A percentile compares a stretch with the other conserved stretches of the same genome.
Conservation (phyloP, 148 eudicot species). For the Nepenthes mirabilis region DNA sequence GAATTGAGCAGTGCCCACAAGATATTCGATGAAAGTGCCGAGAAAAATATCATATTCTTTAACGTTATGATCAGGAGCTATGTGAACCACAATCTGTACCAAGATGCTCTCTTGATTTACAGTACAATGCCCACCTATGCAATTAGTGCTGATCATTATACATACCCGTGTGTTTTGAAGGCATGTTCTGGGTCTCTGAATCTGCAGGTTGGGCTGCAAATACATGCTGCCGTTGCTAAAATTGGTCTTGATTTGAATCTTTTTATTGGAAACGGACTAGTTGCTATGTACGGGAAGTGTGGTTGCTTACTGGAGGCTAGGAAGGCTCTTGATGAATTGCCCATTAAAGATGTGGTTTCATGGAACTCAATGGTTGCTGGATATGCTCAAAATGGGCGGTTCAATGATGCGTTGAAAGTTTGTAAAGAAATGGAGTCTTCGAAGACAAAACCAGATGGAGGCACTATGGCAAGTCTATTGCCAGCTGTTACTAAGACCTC, state of each 20-base stretch:
- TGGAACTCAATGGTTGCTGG: constrained; percentile 79
- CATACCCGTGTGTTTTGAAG: constrained; percentile 65
- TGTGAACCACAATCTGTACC: constrained; percentile 34
- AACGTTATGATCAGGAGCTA: constrained; percentile 90
- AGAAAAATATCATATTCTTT: constrained; percentile 36
- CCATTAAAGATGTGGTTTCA: constrained; percentile 47
- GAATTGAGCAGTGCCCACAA: constrained; percentile 37
- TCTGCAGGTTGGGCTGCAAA: constrained; percentile 45
- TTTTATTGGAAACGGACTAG: constrained; percentile 54
- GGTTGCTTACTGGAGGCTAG: constrained; percentile 39
- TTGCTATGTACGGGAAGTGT: constrained; percentile 79
- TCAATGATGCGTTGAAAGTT: constrained; percentile 57
- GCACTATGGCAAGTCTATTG: constrained; percentile 65
- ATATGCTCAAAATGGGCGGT: constrained; percentile 42
- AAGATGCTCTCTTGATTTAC: constrained; percentile 40
- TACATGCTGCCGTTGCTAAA: constrained; percentile 39
- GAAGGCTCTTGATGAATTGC: constrained; percentile 48
- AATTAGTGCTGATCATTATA: constrained; percentile 59
- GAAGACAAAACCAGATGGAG: constrained; percentile 41
- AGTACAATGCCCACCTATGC: constrained; percentile 24
- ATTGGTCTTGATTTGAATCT: constrained; percentile 38
- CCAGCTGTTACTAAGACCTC: constrained; percentile 60
- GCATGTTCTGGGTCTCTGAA: constrained; percentile 46
- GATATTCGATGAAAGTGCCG: constrained; percentile 58
- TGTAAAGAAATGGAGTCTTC: constrained; percentile 44